These are phyloP conservation scores for Cenchrus fungigraminus DNA, from an alignment of 176 grass and related monocot genomes.

Conservation along the genomic window DNA sequence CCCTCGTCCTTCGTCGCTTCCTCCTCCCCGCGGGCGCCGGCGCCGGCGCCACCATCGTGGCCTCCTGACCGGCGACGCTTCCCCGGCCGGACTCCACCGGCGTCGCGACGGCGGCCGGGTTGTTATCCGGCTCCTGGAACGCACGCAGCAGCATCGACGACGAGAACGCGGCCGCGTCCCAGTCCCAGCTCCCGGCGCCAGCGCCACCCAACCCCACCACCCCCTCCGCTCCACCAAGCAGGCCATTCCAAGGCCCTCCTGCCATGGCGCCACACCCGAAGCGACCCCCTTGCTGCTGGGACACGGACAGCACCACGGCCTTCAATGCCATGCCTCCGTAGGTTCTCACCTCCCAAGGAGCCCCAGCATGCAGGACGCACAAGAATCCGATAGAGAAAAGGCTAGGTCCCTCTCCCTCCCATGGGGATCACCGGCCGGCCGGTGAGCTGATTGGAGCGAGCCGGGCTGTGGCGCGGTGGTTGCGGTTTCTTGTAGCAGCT, in stretches of 20 bases:
- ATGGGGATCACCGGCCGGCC: slow-evolving; percentile 17
- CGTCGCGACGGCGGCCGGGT: slow-evolving; percentile 15
- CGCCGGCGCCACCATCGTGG: neutral
- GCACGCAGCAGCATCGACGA: slow-evolving; percentile 50
- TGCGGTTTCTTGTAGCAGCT: slow-evolving; percentile 28
- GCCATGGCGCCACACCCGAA: slow-evolving; percentile 58
- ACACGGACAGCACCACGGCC: slow-evolving; percentile 69
- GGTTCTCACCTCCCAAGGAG: slow-evolving; percentile 24
- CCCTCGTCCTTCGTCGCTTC: slow-evolving; percentile 71
- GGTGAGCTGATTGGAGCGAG: neutral
- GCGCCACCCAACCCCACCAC: slow-evolving; percentile 5
- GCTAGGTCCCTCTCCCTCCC: slow-evolving; percentile 34
- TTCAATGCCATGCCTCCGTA: slow-evolving; percentile 74
- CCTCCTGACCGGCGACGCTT: slow-evolving; percentile 9
- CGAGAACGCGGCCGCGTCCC: slow-evolving; percentile 23
- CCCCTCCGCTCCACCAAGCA: slow-evolving; percentile 37
- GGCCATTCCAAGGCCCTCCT: slow-evolving; percentile 45
- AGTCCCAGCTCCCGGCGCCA: slow-evolving; percentile 30
- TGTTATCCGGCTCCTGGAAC: slow-evolving; percentile 44
- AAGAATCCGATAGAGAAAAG: neutral
- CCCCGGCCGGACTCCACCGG: neutral
- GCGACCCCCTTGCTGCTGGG: slow-evolving; percentile 47
- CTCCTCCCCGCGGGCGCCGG: slow-evolving; percentile 20
- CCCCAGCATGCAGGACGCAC: neutral
- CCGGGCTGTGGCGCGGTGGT: slow-evolving; percentile 7